These are phyloP conservation scores for Volvox reticuliferus DNA, from an alignment of 139 green algal genomes.

Conservation along the genomic window DNA sequence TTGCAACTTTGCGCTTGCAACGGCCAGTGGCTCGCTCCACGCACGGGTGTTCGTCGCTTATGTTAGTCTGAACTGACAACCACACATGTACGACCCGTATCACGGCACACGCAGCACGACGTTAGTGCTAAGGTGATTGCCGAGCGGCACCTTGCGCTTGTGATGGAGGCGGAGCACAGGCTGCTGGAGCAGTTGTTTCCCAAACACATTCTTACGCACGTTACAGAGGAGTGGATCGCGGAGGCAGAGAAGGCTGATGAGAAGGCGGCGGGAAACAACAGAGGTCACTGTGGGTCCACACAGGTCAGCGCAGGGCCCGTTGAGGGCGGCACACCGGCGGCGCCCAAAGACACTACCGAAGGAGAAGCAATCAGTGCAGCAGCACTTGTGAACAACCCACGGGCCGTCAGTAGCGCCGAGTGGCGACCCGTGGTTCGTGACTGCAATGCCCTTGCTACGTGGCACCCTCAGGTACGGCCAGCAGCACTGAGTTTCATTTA, in stretches of 20 bases:
- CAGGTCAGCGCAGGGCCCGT: neutral
- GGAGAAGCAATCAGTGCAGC: too few relatives aligned
- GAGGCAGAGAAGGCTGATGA: conserved; percentile 4
- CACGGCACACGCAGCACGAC: conserved; percentile 15
- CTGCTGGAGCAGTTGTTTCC: conserved; percentile 50
- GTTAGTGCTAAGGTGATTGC: conserved; percentile 38
- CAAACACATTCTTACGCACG: conserved; percentile 33
- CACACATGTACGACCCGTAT: neutral
- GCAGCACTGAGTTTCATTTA: too few relatives aligned
- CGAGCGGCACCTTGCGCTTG: conserved; percentile 31
- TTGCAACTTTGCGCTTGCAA: too few relatives aligned
- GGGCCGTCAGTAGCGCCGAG: neutral
- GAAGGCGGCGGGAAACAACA: neutral
- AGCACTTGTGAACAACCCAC: too few relatives aligned
- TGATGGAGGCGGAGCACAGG: conserved; percentile 49
- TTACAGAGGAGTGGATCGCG: conserved; percentile 20
- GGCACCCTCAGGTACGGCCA: conserved; percentile 16
- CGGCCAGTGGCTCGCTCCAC: too few relatives aligned
- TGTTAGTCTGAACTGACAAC: too few relatives aligned
- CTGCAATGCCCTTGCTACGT: conserved; percentile 24
- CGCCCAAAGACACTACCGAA: neutral
- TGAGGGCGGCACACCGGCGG: neutral
- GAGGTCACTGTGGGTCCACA: too few relatives aligned
- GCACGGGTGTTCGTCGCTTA: too few relatives aligned
- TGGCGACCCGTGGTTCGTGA: conserved; percentile 33